phyloP scores from a whole-genome alignment of 345 rosid genomes.

The Bruguiera gymnorhiza region DNA sequence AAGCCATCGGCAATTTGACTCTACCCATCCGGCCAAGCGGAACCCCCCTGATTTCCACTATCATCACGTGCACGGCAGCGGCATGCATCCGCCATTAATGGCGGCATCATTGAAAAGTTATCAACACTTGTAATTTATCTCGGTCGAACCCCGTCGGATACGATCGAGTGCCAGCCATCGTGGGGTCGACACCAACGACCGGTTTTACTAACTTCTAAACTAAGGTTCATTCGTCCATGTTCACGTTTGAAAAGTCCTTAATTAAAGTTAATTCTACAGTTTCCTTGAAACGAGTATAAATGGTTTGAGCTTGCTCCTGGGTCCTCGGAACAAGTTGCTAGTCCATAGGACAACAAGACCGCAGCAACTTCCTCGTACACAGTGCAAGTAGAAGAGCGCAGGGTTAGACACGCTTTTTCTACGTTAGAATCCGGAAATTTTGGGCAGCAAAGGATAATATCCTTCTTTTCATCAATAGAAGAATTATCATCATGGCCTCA shows the following conservation, averaged over 20 bases:
- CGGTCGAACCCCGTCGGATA: not conserved
- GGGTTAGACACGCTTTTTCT: not conserved
- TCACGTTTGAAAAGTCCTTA: not conserved
- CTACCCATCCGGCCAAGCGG: not conserved
- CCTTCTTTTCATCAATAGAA: not conserved
- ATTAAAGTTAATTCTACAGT: slow-evolving; percentile 4
- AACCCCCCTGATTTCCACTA: not conserved
- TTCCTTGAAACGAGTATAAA: slow-evolving; percentile 14
- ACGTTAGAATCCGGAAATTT: no score
- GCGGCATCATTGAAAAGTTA: slow-evolving; percentile 15
- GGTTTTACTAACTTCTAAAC: not conserved
- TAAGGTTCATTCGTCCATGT: not conserved
- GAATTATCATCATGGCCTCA: slow-evolving; percentile 30
- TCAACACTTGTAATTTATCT: no score
- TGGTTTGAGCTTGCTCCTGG: not conserved
- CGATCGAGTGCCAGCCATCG: not conserved
- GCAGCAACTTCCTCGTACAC: no score
- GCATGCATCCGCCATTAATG: slow-evolving; percentile 20
- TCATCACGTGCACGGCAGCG: not conserved
- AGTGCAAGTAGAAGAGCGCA: not conserved
- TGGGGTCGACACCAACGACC: slow-evolving; percentile 1
- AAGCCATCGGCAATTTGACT: not conserved
- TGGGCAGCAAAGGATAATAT: not conserved
- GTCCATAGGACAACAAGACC: not conserved
- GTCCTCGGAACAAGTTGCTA: slow-evolving; percentile 9